Base-by-base conservation (phyloP, 208 protist genomes). In the Trypanosoma avium region DNA sequence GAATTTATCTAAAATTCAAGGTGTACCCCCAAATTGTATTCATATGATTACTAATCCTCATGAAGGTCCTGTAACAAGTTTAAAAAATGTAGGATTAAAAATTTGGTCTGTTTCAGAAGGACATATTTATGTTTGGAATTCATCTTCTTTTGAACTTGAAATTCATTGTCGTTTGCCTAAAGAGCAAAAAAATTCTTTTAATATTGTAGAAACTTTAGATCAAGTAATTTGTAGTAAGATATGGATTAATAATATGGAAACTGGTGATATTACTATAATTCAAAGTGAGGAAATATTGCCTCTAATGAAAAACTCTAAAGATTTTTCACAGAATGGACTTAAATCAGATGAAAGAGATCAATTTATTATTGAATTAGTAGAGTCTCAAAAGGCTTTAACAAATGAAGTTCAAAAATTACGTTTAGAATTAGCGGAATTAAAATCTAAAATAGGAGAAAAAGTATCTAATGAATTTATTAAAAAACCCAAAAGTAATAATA, bases 81-180 rank as follows among this genome's bases (percentile, higher is more conserved):
- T 66, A 27, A 66, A 36, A 30, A 26, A 12, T 36, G 35, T 66
- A 35, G 48, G 45, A 48, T 55, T 54, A 12, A 63, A 63, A 29
- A 35, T 66, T 56, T 66, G 60, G 45, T 66, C 48, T 66, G 35
- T 56, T 7, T 66, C 60, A 33, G 35, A 4, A 40, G 60, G 48
- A 3, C 47, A 66, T 8, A 24, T 66, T 53, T 66, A 57, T 48
- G 9, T 66, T n/a, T 66, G 60, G 60, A 66, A 66, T 66, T 15
- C 60, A 30, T 45, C 35, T 24, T 43, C 60, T 17, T 66, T 66
- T 48, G 60, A 66, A 54, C 29, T 66, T 6, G 60, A 66, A 35
- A 35, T 45, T 3, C 60, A 66, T 32, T 66, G 48, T 47, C 32
- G 21, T 1, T 46, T 66, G 17, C 7, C 30, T 24, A 66, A 57